Percentiles rank a stretch among this genome's conserved stretches.
Conservation (phyloP, 495 filamentous ascomycete species). For the Hypomontagnella submonticulosa region DNA sequence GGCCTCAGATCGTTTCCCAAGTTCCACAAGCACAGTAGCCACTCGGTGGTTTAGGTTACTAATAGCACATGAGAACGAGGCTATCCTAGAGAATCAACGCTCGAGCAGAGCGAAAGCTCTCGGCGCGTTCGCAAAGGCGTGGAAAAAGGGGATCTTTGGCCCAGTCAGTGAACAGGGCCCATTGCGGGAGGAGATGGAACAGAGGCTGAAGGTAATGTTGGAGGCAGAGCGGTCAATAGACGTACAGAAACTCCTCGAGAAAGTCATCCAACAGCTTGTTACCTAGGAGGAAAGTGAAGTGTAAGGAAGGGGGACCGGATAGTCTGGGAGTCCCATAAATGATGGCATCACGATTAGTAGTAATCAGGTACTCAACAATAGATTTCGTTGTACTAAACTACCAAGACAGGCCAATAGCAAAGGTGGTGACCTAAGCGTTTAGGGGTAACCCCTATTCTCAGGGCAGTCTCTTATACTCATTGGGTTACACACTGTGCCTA, state of each 20-base stretch:
- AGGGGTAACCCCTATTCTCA: too few species aligned
- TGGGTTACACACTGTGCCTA: too few species aligned
- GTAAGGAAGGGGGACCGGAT: not conserved
- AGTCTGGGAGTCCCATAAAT: not conserved
- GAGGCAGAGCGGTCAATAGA: constrained; percentile 56
- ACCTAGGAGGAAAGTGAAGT: not conserved
- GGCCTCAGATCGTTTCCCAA: constrained; percentile 3
- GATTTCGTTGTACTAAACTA: too few species aligned
- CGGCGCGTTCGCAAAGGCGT: constrained; percentile 45
- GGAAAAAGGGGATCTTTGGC: constrained; percentile 48
- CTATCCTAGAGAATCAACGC: constrained; percentile 54
- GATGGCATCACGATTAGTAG: not conserved
- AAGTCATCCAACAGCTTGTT: constrained; percentile 33
- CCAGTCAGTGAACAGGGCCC: constrained; percentile 19
- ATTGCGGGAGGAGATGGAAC: constrained; percentile 27
- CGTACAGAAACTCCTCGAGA: constrained; percentile 51
- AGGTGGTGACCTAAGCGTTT: too few species aligned
- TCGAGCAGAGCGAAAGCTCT: constrained; percentile 53
- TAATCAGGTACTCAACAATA: too few species aligned
- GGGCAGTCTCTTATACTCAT: too few species aligned
- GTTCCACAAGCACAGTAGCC: constrained; percentile 33
- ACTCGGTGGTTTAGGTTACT: constrained; percentile 54
- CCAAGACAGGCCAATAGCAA: too few species aligned
- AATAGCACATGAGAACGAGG: constrained; percentile 49
- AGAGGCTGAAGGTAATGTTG: constrained; percentile 45